Percentiles rank a stretch among this genome's conserved stretches.
These are phyloP conservation scores for Pseudocercospora vitis DNA, from an alignment of 2,329 filamentous ascomycete genomes.

Conservation along the genomic window DNA sequence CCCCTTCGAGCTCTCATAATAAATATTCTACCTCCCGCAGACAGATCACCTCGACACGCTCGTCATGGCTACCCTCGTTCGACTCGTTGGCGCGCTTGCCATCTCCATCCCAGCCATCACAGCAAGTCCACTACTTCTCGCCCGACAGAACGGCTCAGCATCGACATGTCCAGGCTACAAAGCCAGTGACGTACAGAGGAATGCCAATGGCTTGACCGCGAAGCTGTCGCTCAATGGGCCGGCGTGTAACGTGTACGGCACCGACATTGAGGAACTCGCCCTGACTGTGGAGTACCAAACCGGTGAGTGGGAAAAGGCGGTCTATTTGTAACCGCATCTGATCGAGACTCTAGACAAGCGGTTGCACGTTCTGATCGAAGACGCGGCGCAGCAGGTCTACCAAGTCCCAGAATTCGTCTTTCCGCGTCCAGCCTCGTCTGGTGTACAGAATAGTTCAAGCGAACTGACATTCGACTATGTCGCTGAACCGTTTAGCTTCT, in stretches of 20 bases:
- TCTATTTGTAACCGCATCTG: too few species aligned
- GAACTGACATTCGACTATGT: constrained; percentile 57
- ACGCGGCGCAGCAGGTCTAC: constrained; percentile 68
- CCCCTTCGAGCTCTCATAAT: constrained; percentile 5
- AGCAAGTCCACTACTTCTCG: constrained; percentile 24
- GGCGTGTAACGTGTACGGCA: constrained; percentile 62
- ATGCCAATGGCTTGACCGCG: constrained; percentile 61
- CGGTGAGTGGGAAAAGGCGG: constrained; percentile 48
- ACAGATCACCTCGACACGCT: background rate
- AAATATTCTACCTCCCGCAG: constrained; percentile 1
- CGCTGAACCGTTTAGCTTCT: constrained; percentile 66
- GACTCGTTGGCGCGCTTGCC: constrained; percentile 21
- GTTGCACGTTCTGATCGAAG: constrained; percentile 74
- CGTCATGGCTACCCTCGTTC: constrained; percentile 22
- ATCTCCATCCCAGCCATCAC: constrained; percentile 18
- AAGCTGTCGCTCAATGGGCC: constrained; percentile 67
- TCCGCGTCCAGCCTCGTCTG: constrained; percentile 55
- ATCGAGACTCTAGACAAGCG: constrained; percentile 48
- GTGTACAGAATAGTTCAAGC: constrained; percentile 30
- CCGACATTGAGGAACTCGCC: constrained; percentile 57
- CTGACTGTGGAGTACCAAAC: constrained; percentile 63
- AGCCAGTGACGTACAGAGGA: constrained; percentile 60
- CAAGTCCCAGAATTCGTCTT: constrained; percentile 71
- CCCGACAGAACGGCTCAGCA: constrained; percentile 23
- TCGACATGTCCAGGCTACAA: constrained; percentile 64